Conservation (phyloP, 371 early-diverging fungal species). For the Mortierella sp. region DNA sequence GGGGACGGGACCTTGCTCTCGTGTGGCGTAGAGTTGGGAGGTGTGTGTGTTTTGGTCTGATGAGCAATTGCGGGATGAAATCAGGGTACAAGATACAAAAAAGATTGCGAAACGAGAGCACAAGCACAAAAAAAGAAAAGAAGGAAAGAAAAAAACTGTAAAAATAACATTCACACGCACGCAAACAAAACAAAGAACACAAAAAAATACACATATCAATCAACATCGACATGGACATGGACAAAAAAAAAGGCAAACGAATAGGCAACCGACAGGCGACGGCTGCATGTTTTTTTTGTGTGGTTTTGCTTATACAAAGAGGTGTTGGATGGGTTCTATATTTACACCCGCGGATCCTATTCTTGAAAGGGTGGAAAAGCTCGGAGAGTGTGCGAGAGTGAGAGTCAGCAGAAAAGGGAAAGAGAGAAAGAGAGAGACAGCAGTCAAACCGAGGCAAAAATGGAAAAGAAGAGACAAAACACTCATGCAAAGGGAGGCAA, state of each 20-base stretch:
- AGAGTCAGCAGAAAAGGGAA: neutral
- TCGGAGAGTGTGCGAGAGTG: neutral
- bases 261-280: neutral
- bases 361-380: neutral
- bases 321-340: neutral
- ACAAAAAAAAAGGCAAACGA: neutral
- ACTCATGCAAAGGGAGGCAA: too few relatives aligned
- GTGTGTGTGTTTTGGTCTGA: neutral
- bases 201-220: neutral
- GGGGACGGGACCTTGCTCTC: neutral
- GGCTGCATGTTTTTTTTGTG: too few relatives aligned
- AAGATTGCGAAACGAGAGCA: neutral
- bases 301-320: neutral
- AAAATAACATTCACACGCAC: neutral
- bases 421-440: neutral
- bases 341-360: constrained; percentile 1
- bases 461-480: too few relatives aligned
- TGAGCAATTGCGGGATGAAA: neutral
- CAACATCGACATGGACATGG: neutral
- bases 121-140: neutral
- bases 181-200: neutral
- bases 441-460: neutral
- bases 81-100: neutral
- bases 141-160: neutral
- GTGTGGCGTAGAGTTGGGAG: neutral